phyloP scores from a whole-genome alignment of 352 stramenopile genomes.

The Pythium phragmiticola region DNA sequence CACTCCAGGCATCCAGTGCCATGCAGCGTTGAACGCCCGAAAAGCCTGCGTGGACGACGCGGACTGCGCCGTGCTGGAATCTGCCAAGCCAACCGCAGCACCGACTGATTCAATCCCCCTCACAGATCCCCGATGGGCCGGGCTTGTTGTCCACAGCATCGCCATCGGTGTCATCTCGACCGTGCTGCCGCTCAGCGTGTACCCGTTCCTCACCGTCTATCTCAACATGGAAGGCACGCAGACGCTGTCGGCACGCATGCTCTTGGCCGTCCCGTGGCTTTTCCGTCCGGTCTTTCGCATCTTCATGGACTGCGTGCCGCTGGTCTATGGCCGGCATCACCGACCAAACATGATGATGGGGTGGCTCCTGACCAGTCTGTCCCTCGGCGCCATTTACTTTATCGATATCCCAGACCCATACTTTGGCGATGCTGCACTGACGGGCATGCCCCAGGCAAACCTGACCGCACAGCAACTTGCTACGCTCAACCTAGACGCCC shows the following conservation, averaged over 20 bases:
- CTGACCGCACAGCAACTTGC: slow-evolving; percentile 31
- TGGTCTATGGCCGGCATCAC: slow-evolving; percentile 22
- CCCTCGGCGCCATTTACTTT: slow-evolving; percentile 37
- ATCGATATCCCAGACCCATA: slow-evolving; percentile 44
- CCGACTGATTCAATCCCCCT: slow-evolving; percentile 2
- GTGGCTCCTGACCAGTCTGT: slow-evolving; percentile 35
- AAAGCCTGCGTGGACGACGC: neutral
- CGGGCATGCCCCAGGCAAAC: slow-evolving; percentile 26
- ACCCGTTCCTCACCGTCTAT: slow-evolving; percentile 65
- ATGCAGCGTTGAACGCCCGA: neutral
- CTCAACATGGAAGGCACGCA: slow-evolving; percentile 72
- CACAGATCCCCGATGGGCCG: slow-evolving; percentile 43
- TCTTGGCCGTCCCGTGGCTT: slow-evolving; percentile 52
- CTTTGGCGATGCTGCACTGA: slow-evolving; percentile 36
- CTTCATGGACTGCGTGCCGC: slow-evolving; percentile 35
- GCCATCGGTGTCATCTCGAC: slow-evolving; percentile 55
- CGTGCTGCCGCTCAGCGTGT: slow-evolving; percentile 48
- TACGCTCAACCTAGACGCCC: slow-evolving; percentile 44
- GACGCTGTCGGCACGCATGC: slow-evolving; percentile 44
- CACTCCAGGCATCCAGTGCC: neutral
- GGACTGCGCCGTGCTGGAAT: slow-evolving; percentile 4
- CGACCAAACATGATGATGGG: slow-evolving; percentile 42
- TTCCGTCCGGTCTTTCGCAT: slow-evolving; percentile 51
- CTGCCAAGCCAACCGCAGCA: neutral
- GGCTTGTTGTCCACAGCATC: slow-evolving; percentile 50